Percentiles rank a stretch among this genome's conserved stretches.
phyloP scores from a whole-genome alignment of 768 basidiomycete species.

The Termitomyces sp. region DNA sequence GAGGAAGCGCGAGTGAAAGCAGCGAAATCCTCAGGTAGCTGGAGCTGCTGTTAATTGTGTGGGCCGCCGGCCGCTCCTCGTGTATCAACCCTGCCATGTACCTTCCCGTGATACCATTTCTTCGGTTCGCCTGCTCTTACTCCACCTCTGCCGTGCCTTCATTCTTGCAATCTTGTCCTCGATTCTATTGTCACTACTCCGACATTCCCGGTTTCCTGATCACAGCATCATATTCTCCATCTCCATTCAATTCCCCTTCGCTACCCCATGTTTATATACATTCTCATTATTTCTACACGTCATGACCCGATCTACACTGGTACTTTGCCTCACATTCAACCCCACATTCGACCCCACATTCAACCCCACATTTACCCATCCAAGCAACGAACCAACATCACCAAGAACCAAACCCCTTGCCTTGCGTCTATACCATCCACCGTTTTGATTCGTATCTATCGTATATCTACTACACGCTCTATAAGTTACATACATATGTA shows the following conservation, averaged over 20 bases:
- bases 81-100: conserved; percentile 5
- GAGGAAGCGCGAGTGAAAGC: conserved; percentile 66
- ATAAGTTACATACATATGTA: conserved; percentile 32
- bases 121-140: conserved; percentile 10
- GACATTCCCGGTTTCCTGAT: conserved; percentile 17
- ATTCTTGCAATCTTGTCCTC: neutral
- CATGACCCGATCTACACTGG: conserved; percentile 9
- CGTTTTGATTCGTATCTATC: conserved; percentile 34
- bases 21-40: conserved; percentile 47
- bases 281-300: conserved; percentile 11
- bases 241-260: conserved; percentile 12
- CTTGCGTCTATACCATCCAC: conserved; percentile 22
- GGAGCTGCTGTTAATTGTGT: conserved; percentile 66
- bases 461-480: conserved; percentile 37
- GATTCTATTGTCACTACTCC: conserved; percentile 4
- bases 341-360: neutral
- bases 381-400: conserved; percentile 5
- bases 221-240: conserved; percentile 19
- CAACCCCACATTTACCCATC: neutral
- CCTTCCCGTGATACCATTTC: neutral
- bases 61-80: conserved; percentile 10
- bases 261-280: conserved; percentile 21
- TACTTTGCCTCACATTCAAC: neutral
- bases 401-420: conserved; percentile 12
- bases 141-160: conserved; percentile 8